phyloP scores from a whole-genome alignment of 441 rosid species.

The Codiaeum variegatum region DNA sequence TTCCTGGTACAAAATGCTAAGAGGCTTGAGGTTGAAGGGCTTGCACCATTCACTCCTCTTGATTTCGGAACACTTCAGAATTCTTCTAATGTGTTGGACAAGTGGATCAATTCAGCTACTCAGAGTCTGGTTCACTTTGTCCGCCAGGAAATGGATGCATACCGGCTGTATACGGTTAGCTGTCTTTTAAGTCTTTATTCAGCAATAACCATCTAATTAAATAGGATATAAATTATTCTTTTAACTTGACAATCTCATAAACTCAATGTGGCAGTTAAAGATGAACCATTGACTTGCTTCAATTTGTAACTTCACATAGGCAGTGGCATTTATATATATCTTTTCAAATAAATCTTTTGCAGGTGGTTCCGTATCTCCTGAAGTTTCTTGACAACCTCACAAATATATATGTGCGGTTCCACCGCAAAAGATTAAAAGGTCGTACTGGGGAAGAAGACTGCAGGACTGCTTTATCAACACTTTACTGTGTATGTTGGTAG shows the following conservation, averaged over 20 bases:
- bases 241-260: background rate
- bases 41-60: constrained; percentile 61
- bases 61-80: constrained; percentile 52
- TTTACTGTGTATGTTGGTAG: constrained; percentile 59
- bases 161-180: constrained; percentile 89
- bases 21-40: constrained; percentile 89
- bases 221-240: background rate
- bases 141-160: constrained; percentile 84
- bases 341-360: constrained; percentile 17
- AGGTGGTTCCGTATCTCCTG: constrained; percentile 96
- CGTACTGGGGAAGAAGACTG: constrained; percentile 91
- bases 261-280: background rate
- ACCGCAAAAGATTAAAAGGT: constrained; percentile 96
- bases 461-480: constrained; percentile 84
- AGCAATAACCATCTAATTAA: constrained; percentile 4
- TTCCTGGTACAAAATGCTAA: constrained; percentile 97
- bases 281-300: background rate
- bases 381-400: constrained; percentile 95
- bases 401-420: constrained; percentile 88
- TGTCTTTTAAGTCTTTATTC: constrained; percentile 18
- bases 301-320: background rate
- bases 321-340: background rate
- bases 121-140: constrained; percentile 95
- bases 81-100: constrained; percentile 91
- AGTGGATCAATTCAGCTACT: constrained; percentile 97